A percentile compares a stretch with the other conserved stretches of the same genome.
These are phyloP conservation scores for Saturnispora hagleri DNA, from an alignment of 805 yeast genomes.

Conservation along the genomic window DNA sequence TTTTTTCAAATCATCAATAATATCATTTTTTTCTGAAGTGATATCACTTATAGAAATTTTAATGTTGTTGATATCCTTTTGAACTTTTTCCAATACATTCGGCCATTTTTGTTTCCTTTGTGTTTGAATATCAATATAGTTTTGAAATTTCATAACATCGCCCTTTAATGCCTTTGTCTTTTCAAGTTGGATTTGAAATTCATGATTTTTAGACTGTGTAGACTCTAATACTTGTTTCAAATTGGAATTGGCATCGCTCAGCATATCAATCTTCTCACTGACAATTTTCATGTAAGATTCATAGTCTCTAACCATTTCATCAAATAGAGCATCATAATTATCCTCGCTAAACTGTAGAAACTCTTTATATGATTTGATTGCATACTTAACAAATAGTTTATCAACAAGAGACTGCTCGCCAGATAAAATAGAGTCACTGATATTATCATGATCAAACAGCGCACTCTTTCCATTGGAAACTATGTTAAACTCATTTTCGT, in stretches of 20 bases:
- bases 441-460: slow-evolving; percentile 6
- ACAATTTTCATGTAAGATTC: slow-evolving; percentile 42
- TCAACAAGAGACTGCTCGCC: slow-evolving; percentile 19
- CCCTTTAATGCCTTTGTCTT: slow-evolving; percentile 56
- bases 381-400: slow-evolving; percentile 36
- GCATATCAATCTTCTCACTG: slow-evolving; percentile 34
- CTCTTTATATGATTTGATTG: slow-evolving; percentile 56
- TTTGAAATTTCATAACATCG: slow-evolving; percentile 61
- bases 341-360: slow-evolving; percentile 53
- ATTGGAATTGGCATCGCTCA: slow-evolving; percentile 33
- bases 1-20: slow-evolving; percentile 36
- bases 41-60: slow-evolving; percentile 32
- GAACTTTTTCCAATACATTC: slow-evolving; percentile 44
- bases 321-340: slow-evolving; percentile 45
- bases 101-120: slow-evolving; percentile 61
- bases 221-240: slow-evolving; percentile 33
- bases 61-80: slow-evolving; percentile 41
- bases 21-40: slow-evolving; percentile 30
- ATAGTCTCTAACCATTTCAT: slow-evolving; percentile 50
- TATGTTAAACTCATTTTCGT: slow-evolving; percentile 12
- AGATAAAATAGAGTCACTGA: slow-evolving; percentile 20
- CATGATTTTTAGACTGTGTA: slow-evolving; percentile 36
- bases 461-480: neutral
- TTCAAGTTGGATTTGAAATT: slow-evolving; percentile 42
- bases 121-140: slow-evolving; percentile 61